phyloP scores from a whole-genome alignment of 495 filamentous ascomycete genomes.

The Delitschia confertaspora region DNA sequence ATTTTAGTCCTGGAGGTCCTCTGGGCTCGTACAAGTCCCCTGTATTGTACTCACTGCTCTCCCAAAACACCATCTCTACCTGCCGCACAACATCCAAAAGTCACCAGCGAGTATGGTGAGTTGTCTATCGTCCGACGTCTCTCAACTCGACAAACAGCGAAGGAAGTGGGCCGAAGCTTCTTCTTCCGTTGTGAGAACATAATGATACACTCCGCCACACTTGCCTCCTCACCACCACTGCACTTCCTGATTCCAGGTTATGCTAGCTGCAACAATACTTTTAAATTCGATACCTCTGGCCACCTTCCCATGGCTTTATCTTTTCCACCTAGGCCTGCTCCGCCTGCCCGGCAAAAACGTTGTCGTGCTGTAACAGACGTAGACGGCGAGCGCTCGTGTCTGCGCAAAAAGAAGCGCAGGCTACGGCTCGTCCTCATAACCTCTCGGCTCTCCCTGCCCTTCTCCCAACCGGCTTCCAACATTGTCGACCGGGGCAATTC shows the following conservation, averaged over 20 bases:
- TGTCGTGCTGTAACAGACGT: slow-evolving; percentile 50
- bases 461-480: slow-evolving; percentile 58
- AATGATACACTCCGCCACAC: slow-evolving; percentile 4
- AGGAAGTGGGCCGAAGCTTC: slow-evolving; percentile 14
- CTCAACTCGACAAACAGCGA: slow-evolving; percentile 17
- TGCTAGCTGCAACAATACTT: neutral
- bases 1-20: neutral
- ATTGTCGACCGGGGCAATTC: slow-evolving; percentile 51
- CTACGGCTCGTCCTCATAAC: slow-evolving; percentile 56
- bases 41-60: neutral
- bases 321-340: slow-evolving; percentile 17
- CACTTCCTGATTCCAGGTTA: neutral
- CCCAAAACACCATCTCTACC: neutral
- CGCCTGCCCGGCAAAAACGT: slow-evolving; percentile 41
- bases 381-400: slow-evolving; percentile 44
- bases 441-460: slow-evolving; percentile 58
- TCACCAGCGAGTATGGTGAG: slow-evolving; percentile 14
- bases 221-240: slow-evolving; percentile 5
- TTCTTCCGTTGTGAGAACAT: no score
- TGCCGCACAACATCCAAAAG: neutral
- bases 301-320: slow-evolving; percentile 9
- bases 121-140: neutral
- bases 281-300: slow-evolving; percentile 14
- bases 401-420: slow-evolving; percentile 58
- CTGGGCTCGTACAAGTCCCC: neutral